Percentiles rank a stretch among this genome's conserved stretches.
phyloP scores from a whole-genome alignment of 2,329 filamentous ascomycete species.

The Venturia effusa region DNA sequence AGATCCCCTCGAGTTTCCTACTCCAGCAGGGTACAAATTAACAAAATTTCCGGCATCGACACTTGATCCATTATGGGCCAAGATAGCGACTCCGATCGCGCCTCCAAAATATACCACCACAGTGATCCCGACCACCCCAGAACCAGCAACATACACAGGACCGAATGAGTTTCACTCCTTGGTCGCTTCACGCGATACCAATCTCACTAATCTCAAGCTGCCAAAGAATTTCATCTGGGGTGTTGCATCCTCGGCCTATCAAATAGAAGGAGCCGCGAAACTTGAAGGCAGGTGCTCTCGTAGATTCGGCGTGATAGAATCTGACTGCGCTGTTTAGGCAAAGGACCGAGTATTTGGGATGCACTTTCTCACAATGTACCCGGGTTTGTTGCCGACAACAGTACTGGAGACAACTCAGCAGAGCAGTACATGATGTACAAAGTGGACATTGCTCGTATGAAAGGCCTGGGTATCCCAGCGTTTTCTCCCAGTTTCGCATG shows the following conservation, averaged over 20 bases:
- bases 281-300: conserved; percentile 23
- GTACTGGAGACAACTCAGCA: conserved; percentile 30
- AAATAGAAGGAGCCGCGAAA: conserved; percentile 33
- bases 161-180: conserved; percentile 32
- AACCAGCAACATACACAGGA: conserved; percentile 28
- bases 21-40: conserved; percentile 25
- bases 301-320: neutral
- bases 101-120: conserved; percentile 33
- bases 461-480: conserved; percentile 21
- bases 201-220: conserved; percentile 27
- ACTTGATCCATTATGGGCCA: conserved; percentile 35
- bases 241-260: conserved; percentile 28
- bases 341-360: conserved; percentile 34
- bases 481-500: conserved; percentile 29
- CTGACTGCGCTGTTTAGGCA: conserved; percentile 11
- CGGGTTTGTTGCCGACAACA: conserved; percentile 30
- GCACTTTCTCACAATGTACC: conserved; percentile 30
- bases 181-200: conserved; percentile 25
- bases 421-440: conserved; percentile 34
- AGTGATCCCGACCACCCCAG: conserved; percentile 29
- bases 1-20: conserved; percentile 15
- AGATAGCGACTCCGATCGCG: conserved; percentile 30
- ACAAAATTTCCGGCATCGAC: conserved; percentile 33
- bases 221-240: conserved; percentile 34
- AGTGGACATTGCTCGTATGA: conserved; percentile 30